Evolutionary conservation across 106 monocot species (phyloP).

Genomic region (Dioscorea alata): DNA sequence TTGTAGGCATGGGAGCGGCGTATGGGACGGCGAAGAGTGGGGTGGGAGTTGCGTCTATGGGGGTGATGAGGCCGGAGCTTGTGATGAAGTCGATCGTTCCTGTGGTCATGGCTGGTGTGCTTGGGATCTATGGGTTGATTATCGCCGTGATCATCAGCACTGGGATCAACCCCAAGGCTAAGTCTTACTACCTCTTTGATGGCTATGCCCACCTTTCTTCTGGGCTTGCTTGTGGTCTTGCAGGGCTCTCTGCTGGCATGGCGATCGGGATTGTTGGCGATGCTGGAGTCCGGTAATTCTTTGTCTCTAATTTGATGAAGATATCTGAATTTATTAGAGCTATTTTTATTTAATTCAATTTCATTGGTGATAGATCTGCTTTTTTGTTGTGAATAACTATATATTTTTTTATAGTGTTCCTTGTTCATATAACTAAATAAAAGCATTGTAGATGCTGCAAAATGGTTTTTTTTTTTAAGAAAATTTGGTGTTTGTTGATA

Average conservation of each 20-base stretch:
- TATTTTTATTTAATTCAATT: neutral
- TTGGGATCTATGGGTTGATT: conserved; percentile 78
- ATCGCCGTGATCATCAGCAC: conserved; percentile 66
- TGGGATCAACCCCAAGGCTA: conserved; percentile 71
- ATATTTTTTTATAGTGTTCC: neutral
- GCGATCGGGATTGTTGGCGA: conserved; percentile 87
- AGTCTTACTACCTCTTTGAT: conserved; percentile 79
- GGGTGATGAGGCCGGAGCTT: conserved; percentile 83
- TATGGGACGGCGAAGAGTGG: conserved; percentile 94
- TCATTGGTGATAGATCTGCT: neutral
- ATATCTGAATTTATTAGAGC: neutral
- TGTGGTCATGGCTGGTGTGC: conserved; percentile 90
- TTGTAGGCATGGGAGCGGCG: conserved; percentile 83
- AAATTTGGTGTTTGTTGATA: neutral
- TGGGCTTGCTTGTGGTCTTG: conserved; percentile 74
- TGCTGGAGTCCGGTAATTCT: conserved; percentile 68
- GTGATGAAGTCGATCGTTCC: conserved; percentile 92
- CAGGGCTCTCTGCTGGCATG: conserved; percentile 75
- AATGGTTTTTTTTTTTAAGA: neutral
- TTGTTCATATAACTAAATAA: neutral
- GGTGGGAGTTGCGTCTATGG: conserved; percentile 86
- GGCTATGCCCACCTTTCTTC: conserved; percentile 85
- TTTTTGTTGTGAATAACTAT: neutral
- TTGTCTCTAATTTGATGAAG: neutral
- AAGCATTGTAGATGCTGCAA: neutral